phyloP scores from a whole-genome alignment of 2,329 filamentous ascomycete genomes.

The Pseudopyricularia cyperi region DNA sequence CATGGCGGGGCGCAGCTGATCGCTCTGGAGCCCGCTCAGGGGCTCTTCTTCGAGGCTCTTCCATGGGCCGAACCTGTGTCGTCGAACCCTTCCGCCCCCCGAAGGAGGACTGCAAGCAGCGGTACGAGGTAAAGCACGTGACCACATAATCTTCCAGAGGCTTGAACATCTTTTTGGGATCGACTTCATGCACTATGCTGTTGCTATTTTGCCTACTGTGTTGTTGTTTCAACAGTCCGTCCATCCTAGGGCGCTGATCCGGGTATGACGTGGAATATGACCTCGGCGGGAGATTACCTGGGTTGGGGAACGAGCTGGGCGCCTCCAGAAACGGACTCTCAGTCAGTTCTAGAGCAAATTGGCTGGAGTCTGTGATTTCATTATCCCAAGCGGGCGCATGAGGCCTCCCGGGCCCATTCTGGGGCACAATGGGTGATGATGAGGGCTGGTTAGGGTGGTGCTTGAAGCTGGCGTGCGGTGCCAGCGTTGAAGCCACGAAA shows the following conservation, averaged over 20 bases:
- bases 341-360: neutral
- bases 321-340: neutral
- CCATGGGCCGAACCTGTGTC: neutral
- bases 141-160: slow-evolving; percentile 67
- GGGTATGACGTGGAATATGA: slow-evolving; percentile 33
- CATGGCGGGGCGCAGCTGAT: neutral
- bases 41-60: neutral
- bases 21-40: neutral
- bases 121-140: slow-evolving; percentile 52
- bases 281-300: slow-evolving; percentile 9
- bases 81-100: neutral
- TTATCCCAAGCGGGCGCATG: neutral
- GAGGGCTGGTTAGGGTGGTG: neutral
- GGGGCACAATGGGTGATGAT: neutral
- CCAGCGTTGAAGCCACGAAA: slow-evolving; percentile 15
- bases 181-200: slow-evolving; percentile 11
- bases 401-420: neutral
- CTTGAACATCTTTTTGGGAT: slow-evolving; percentile 54
- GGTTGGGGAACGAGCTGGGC: neutral
- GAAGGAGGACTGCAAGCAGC: slow-evolving; percentile 70
- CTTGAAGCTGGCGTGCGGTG: neutral
- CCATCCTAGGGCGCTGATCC: slow-evolving; percentile 17
- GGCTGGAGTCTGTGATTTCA: neutral
- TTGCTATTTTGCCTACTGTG: neutral
- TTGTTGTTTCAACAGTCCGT: neutral